Percentiles rank a stretch among this genome's conserved stretches.
Evolutionary conservation across 192 early-diverging fungal genomes (phyloP).

Genomic region (Rhizoclosmatium sp.): DNA sequence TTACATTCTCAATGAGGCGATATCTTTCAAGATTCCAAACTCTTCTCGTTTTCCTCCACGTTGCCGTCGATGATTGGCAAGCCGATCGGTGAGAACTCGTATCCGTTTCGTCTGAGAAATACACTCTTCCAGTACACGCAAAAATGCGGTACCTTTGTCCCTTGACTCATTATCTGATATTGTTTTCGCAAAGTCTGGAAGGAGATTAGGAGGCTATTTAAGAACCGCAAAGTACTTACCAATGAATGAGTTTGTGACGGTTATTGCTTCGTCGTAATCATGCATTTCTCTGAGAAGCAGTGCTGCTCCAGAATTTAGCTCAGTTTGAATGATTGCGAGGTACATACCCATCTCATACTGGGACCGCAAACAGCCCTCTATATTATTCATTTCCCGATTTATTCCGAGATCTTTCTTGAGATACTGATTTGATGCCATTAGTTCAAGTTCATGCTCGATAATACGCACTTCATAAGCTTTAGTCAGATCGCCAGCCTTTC

Average conservation of each 20-base stretch:
- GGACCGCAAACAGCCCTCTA: slow-evolving; percentile 11
- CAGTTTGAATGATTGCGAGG: neutral
- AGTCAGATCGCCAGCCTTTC: neutral
- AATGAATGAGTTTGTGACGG: neutral
- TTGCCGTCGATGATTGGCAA: neutral
- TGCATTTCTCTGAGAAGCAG: slow-evolving; percentile 14
- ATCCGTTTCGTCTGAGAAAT: neutral
- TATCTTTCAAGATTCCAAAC: slow-evolving; percentile 9
- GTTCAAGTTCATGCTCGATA: neutral
- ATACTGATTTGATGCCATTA: neutral
- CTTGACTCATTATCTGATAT: neutral
- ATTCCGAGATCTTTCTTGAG: slow-evolving; percentile 7
- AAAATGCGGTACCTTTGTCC: neutral
- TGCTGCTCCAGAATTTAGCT: neutral
- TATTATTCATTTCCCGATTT: slow-evolving; percentile 14
- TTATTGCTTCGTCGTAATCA: slow-evolving; percentile 19
- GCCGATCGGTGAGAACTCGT: neutral
- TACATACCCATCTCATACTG: slow-evolving; percentile 26
- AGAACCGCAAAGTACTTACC: neutral
- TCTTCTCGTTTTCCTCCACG: slow-evolving; percentile 12
- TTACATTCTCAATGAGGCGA: slow-evolving; percentile 21
- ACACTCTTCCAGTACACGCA: neutral
- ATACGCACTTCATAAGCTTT: slow-evolving; percentile 18
- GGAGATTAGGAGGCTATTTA: too few relatives aligned
- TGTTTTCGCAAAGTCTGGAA: slow-evolving; percentile 8